phyloP scores from a whole-genome alignment of 371 early-diverging fungal species.

The Thermomucor indicae-seudaticae region DNA sequence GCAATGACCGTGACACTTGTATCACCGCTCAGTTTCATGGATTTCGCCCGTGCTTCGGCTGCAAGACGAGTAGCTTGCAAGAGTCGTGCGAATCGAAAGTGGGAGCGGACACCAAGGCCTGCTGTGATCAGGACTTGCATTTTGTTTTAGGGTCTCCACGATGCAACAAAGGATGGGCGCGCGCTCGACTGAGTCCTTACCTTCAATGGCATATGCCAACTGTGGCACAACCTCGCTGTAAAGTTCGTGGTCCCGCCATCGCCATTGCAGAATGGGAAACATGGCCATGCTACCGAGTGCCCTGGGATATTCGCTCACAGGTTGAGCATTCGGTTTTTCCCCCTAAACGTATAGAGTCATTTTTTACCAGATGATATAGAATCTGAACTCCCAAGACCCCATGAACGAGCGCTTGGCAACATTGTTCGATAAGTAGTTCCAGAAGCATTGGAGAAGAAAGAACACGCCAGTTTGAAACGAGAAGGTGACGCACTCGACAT shows the following conservation, averaged over 20 bases:
- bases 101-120: slow-evolving; percentile 33
- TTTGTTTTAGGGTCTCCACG: not conserved
- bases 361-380: slow-evolving; percentile 27
- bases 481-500: slow-evolving; percentile 21
- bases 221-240: slow-evolving; percentile 40
- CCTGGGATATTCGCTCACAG: slow-evolving; percentile 14
- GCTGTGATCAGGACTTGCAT: slow-evolving; percentile 36
- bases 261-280: slow-evolving; percentile 46
- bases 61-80: not conserved
- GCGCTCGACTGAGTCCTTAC: slow-evolving; percentile 8
- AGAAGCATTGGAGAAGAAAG: slow-evolving; percentile 30
- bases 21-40: too few relatives aligned
- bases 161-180: not conserved
- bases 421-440: slow-evolving; percentile 27
- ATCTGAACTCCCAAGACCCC: slow-evolving; percentile 27
- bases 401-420: slow-evolving; percentile 28
- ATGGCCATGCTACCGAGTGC: slow-evolving; percentile 32
- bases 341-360: not conserved
- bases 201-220: slow-evolving; percentile 38
- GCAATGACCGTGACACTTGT: slow-evolving; percentile 1
- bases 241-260: slow-evolving; percentile 16
- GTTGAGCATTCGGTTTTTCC: not conserved
- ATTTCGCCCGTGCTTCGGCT: not conserved
- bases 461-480: slow-evolving; percentile 22
- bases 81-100: slow-evolving; percentile 32